Conservation (phyloP, 2,329 filamentous ascomycete species). For the Lecanosticta acicola region DNA sequence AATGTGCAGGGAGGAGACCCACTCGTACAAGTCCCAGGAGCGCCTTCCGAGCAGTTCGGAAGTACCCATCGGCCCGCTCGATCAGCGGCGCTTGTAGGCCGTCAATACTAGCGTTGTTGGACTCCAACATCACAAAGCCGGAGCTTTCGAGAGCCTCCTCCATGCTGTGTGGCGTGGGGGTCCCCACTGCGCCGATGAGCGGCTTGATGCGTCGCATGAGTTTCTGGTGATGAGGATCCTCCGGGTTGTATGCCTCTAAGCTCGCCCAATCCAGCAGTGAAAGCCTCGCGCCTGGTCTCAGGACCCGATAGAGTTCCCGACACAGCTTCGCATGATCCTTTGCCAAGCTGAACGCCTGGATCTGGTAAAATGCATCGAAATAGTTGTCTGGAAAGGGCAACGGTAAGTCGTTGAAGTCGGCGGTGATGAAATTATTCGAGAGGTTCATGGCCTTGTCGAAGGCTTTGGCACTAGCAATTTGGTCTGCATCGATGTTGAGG, state of each 20-base stretch:
- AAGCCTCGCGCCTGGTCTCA: slow-evolving; percentile 26
- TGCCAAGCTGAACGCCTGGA: slow-evolving; percentile 28
- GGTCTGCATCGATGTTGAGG: slow-evolving; percentile 28
- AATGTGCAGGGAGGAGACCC: slow-evolving; percentile 24
- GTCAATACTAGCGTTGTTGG: slow-evolving; percentile 23
- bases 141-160: slow-evolving; percentile 18
- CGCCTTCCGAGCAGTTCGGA: slow-evolving; percentile 14
- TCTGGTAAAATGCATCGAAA: slow-evolving; percentile 30
- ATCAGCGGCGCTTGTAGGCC: slow-evolving; percentile 27
- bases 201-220: slow-evolving; percentile 28
- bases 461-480: slow-evolving; percentile 23
- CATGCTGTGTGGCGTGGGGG: slow-evolving; percentile 25
- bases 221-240: slow-evolving; percentile 20
- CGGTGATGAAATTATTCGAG: slow-evolving; percentile 22
- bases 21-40: slow-evolving; percentile 20
- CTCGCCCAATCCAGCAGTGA: slow-evolving; percentile 28
- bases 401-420: slow-evolving; percentile 28
- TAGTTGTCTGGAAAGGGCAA: slow-evolving; percentile 21
- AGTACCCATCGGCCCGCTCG: slow-evolving; percentile 24
- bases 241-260: slow-evolving; percentile 23
- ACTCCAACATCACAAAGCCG: slow-evolving; percentile 22
- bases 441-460: slow-evolving; percentile 20
- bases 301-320: slow-evolving; percentile 23
- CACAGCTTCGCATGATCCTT: slow-evolving; percentile 23
- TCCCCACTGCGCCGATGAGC: slow-evolving; percentile 28